Base-by-base conservation (phyloP, 257 asterid genomes). In the Voacanga thouarsii region DNA sequence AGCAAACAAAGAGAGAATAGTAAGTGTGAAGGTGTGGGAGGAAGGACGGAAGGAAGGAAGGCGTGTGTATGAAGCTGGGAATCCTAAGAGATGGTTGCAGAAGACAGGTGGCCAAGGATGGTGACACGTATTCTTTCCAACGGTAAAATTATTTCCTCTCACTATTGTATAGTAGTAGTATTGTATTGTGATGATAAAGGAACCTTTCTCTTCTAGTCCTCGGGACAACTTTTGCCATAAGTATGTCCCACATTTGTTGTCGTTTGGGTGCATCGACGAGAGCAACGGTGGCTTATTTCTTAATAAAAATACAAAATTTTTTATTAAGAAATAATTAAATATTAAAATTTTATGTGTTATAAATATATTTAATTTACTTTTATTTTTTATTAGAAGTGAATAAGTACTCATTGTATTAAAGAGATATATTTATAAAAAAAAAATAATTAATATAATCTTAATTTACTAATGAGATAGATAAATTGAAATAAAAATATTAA, bases 121-220 rank as follows among this genome's bases (percentile, higher is more conserved):
- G 57, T 5, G 82, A 80, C 88, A 85, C 86, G 86, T 76, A 89
- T 85, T 79, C 85, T 73, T 76, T 72, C 76, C 74, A 93, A 93
- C 97, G 97, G 97, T 89, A 81, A 89, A 57, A 77, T 83, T 82
- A n/a, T 78, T 66, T 50, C 6, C 16, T 14, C 43, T 63, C 28
- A 47, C 14, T 7, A 30, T 14, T 64, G 45, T 30, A n/a, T n/a
- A n/a, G n/a, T n/a, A n/a, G n/a, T n/a, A n/a, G n/a, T n/a, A 18
- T 30, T 15, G 44, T 44, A 21, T 5, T 30, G 69, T 21, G 77
- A 71, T 72, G 47, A 72, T 47, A 79, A 79, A 78, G 77, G 50
- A 21, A 71, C 50, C 77, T 71, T 78, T 71, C 57, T 44, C 19
- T 45, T 37, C 7, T 49, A 28, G 33, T 23, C 26, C 21, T 41